Evolutionary conservation across 129 eudicot species (phyloP).

Genomic region (Smallanthus sonchifolius): DNA sequence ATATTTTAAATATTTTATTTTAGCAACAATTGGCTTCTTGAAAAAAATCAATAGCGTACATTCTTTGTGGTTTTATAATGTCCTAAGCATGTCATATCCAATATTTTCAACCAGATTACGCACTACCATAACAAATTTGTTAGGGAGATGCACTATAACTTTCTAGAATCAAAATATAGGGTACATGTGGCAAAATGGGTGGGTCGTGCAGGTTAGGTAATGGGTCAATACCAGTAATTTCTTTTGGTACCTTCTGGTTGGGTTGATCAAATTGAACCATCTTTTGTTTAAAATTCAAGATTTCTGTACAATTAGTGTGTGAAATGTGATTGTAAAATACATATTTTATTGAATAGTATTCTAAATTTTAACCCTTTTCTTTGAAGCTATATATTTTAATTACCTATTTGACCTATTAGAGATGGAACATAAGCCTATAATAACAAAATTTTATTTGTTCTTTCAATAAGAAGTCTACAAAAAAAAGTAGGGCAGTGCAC

Average conservation of each 20-base stretch:
- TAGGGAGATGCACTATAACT: not conserved
- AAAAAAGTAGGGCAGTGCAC: not conserved
- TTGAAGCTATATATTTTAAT: not conserved
- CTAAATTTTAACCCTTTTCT: not conserved
- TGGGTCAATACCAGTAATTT: not conserved
- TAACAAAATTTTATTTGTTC: not conserved
- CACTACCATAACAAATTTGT: not conserved
- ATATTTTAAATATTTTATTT: not conserved
- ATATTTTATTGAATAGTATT: not conserved
- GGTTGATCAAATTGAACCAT: not conserved
- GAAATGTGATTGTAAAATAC: not conserved
- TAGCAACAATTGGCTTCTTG: not conserved
- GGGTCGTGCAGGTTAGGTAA: not conserved
- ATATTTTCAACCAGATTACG: not conserved
- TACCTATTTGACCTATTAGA: not conserved
- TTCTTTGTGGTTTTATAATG: slow-evolving; percentile 2
- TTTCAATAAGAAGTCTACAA: not conserved
- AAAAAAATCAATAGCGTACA: not conserved
- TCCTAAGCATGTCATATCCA: not conserved
- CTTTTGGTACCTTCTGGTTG: not conserved
- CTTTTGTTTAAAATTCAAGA: not conserved
- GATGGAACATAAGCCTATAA: not conserved
- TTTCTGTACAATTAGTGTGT: not conserved
- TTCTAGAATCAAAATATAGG: not conserved
- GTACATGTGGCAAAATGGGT: not conserved